phyloP scores from a whole-genome alignment of 805 yeast genomes.

The Pichia scutulata region DNA sequence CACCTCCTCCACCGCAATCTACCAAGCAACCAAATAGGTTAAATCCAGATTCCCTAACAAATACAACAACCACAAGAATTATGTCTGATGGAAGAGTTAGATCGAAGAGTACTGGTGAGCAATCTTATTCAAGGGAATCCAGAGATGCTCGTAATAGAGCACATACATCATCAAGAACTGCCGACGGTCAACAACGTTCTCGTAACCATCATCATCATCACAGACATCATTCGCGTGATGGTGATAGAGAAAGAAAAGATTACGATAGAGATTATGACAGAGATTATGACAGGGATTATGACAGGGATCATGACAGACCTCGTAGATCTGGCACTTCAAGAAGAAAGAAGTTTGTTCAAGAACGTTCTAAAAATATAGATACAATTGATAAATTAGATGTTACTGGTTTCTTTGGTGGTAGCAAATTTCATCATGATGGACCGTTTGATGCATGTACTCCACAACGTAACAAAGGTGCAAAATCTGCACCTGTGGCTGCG shows the following conservation, averaged over 20 bases:
- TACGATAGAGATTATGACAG: constrained; percentile 16
- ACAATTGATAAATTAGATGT: constrained; percentile 94
- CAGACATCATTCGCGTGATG: constrained; percentile 14
- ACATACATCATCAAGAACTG: not conserved
- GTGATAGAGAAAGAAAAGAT: not conserved
- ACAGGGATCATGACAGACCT: constrained; percentile 16
- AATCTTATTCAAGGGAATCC: not conserved
- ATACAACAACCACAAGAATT: constrained; percentile 21
- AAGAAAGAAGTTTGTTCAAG: constrained; percentile 34
- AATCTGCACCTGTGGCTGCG: constrained; percentile 87
- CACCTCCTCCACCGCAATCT: constrained; percentile 7
- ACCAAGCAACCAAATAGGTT: constrained; percentile 1
- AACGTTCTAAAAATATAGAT: constrained; percentile 70
- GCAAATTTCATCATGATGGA: constrained; percentile 96
- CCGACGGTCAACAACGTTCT: constrained; percentile 5
- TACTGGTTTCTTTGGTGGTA: constrained; percentile 87
- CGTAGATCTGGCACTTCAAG: constrained; percentile 24
- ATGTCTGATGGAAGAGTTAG: constrained; percentile 26
- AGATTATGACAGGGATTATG: constrained; percentile 14
- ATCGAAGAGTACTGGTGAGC: constrained; percentile 27
- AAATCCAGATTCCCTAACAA: constrained; percentile 15
- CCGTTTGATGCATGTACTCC: constrained; percentile 99
- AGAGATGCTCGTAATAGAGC: not conserved
- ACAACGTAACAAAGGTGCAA: constrained; percentile 71
- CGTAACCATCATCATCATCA: constrained; percentile 12